phyloP scores from a whole-genome alignment of 768 basidiomycete species.

The Leccinum subtestaceum region DNA sequence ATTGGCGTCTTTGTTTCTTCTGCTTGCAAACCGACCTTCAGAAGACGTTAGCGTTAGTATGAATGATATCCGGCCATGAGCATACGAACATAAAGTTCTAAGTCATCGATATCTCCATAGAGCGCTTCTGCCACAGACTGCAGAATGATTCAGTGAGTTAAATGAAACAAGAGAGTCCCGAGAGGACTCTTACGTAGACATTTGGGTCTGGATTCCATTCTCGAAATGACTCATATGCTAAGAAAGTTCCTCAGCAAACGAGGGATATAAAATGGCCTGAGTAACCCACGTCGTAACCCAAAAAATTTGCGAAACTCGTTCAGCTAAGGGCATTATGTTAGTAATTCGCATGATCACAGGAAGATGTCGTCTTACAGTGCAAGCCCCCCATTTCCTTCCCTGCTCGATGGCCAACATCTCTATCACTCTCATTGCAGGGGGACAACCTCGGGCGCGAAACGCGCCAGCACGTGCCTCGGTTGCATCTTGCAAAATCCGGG shows the following conservation, averaged over 20 bases:
- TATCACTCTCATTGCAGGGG: conserved; percentile 59
- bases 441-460: conserved; percentile 66
- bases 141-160: neutral
- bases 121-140: conserved; percentile 62
- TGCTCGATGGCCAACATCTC: conserved; percentile 71
- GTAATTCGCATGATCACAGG: neutral
- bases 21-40: conserved; percentile 62
- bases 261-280: neutral
- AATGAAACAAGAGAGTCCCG: conserved; percentile 13
- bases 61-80: neutral
- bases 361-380: conserved; percentile 49
- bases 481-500: conserved; percentile 58
- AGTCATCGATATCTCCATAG: conserved; percentile 71
- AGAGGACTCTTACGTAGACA: conserved; percentile 42
- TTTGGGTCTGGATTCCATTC: conserved; percentile 69
- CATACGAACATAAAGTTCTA: conserved; percentile 69
- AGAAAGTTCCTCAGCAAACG: conserved; percentile 7
- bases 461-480: conserved; percentile 58
- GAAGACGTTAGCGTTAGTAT: neutral
- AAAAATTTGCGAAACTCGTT: conserved; percentile 75
- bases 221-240: conserved; percentile 60
- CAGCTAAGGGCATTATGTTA: conserved; percentile 35
- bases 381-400: conserved; percentile 66
- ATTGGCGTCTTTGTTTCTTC: conserved; percentile 65
- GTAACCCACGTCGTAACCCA: conserved; percentile 55